Base-by-base conservation (phyloP, 164 flowering plant species). In the Piper longum region DNA sequence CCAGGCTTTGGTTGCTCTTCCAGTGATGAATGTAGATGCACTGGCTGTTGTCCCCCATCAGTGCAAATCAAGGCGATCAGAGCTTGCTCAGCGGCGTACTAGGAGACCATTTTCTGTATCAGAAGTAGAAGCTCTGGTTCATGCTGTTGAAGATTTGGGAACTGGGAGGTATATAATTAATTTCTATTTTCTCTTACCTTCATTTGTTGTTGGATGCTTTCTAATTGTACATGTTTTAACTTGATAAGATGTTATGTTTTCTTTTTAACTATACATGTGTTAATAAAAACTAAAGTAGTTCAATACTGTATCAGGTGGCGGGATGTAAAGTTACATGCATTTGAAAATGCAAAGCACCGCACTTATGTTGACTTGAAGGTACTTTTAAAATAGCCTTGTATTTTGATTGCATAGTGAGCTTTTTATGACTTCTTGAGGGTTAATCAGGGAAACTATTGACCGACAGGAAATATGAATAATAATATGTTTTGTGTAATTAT, bases 321-420 rank as follows among this genome's bases (percentile, higher is more conserved):
- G 54, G 97, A 89, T 74, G 95, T 89, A 42, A 89, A 95, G 69
- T 59, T 87, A 54, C 82, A 87, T 65, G 81, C 98, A 40, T 95
- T 95, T 77, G 98, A 95, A 62, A 65, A 84, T 76, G 96, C 96
- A 44, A 85, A 89, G 66, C 99, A 95, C 73, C 80, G 99, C 54
- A 95, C 99, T 43, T 95, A 95, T 75, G 99, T 95, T 64, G 99
- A 95, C 76, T 79, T 91, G 80, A 95, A 95, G 97, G 99, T 95
- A 75, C 68, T 56, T 26, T 13, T 52, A 57, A 26, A 26, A 26
- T 26, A 26, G 1, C 36, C 36, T 26, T 26, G 36, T 26, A 26
- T 26, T 26, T 26, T 26, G 36, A 26, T 26, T 26, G 36, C 36
- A 26, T 26, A 26, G 1, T 26, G 36, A 1, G 36, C 36, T 26